Percentiles rank a stretch among this genome's conserved stretches.
phyloP scores from a whole-genome alignment of 2,329 filamentous ascomycete species.

The Ophiostoma piceae region DNA sequence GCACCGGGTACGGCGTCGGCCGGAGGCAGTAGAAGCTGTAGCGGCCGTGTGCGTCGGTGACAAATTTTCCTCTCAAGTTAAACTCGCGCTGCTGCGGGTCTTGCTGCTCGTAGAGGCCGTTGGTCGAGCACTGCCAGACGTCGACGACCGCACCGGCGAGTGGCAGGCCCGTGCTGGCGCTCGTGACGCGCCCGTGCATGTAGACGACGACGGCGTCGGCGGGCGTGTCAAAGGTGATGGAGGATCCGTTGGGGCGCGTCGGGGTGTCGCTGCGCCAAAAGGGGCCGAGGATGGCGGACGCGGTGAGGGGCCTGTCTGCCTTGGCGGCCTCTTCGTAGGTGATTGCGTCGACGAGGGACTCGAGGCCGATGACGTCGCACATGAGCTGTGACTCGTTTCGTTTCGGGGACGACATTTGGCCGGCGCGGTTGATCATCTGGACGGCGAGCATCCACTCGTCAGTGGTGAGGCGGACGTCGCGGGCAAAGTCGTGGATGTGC shows the following conservation, averaged over 20 bases:
- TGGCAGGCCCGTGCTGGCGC: conserved; percentile 46
- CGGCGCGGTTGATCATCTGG: conserved; percentile 56
- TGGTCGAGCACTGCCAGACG: conserved; percentile 61
- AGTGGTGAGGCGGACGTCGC: conserved; percentile 61
- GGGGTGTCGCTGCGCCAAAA: conserved; percentile 62
- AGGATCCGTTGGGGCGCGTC: conserved; percentile 50
- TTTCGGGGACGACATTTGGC: conserved; percentile 52
- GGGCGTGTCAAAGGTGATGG: conserved; percentile 45
- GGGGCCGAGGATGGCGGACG: conserved; percentile 58
- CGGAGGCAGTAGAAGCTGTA: conserved; percentile 59
- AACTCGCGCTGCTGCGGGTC: conserved; percentile 40
- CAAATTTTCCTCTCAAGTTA: conserved; percentile 28
- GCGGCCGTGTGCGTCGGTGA: conserved; percentile 48
- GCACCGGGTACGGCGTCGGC: conserved; percentile 51
- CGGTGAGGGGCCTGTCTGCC: conserved; percentile 40
- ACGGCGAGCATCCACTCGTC: conserved; percentile 63
- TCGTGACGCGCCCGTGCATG: conserved; percentile 46
- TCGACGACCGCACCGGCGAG: conserved; percentile 53
- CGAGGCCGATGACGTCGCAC: conserved; percentile 58
- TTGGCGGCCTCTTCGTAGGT: conserved; percentile 50
- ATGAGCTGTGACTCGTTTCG: conserved; percentile 60
- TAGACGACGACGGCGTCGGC: conserved; percentile 41
- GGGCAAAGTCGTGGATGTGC: conserved; percentile 63
- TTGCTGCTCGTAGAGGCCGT: conserved; percentile 65
- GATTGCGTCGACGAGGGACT: conserved; percentile 59